A percentile compares a stretch with the other conserved stretches of the same genome.
Conservation (phyloP, 306 rosid species). For the Medicago ruthenica region DNA sequence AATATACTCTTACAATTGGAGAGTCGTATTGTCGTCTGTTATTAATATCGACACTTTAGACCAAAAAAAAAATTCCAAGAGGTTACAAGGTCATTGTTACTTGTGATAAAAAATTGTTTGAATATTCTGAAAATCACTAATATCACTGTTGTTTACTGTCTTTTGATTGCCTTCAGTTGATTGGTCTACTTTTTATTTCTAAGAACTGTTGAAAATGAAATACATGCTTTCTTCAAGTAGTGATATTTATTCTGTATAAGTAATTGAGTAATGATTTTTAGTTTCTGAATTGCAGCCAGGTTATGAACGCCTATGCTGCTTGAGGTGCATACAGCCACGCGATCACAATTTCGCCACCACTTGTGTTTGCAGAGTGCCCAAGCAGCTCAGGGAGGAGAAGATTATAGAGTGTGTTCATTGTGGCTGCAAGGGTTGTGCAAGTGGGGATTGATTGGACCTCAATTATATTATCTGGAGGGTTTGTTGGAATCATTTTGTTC, state of each 20-base stretch:
- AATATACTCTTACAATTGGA: not conserved
- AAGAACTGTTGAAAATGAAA: not conserved
- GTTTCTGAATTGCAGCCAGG: slow-evolving; percentile 69
- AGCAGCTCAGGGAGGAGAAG: slow-evolving; percentile 87
- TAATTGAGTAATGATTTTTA: slow-evolving; percentile 15
- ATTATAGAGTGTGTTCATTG: slow-evolving; percentile 91
- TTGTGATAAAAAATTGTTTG: not conserved
- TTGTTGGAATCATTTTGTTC: slow-evolving; percentile 6
- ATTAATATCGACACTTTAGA: not conserved
- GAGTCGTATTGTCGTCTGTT: not conserved
- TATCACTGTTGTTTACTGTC: not conserved
- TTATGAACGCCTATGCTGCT: slow-evolving; percentile 87
- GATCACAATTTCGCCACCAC: slow-evolving; percentile 92
- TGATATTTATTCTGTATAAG: not conserved
- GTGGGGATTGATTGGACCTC: slow-evolving; percentile 65
- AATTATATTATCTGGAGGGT: slow-evolving; percentile 13
- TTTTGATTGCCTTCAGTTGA: not conserved
- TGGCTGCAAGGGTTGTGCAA: slow-evolving; percentile 89
- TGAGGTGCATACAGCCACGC: slow-evolving; percentile 91
- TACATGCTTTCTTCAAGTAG: not conserved
- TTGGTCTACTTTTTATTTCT: slow-evolving; percentile 4
- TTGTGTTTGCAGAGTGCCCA: slow-evolving; percentile 90
- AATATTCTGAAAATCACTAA: not conserved
- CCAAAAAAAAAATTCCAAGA: not conserved
- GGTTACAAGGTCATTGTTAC: not conserved